Percentiles rank a stretch among this genome's conserved stretches.
phyloP scores from a whole-genome alignment of 2,329 filamentous ascomycete species.

The Alternaria atra region DNA sequence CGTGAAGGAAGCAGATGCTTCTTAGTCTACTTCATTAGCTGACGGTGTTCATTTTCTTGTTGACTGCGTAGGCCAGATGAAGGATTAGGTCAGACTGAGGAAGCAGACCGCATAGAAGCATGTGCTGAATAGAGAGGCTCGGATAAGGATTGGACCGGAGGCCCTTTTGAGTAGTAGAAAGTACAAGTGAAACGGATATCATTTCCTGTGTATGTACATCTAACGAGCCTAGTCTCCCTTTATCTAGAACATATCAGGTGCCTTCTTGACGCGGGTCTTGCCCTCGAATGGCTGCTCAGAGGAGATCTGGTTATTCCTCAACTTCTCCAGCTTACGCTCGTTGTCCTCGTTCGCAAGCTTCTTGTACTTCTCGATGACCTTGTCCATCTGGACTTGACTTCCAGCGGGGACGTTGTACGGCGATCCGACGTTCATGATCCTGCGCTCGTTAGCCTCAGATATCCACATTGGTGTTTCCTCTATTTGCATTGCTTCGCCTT shows the following conservation, averaged over 20 bases:
- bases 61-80: too few species aligned
- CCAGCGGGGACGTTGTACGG: conserved; percentile 72
- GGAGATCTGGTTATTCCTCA: conserved; percentile 44
- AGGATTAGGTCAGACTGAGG: too few species aligned
- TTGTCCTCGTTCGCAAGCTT: conserved; percentile 65
- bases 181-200: conserved; percentile 23
- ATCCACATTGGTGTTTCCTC: not conserved
- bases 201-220: conserved; percentile 35
- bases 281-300: conserved; percentile 43
- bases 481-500: not conserved
- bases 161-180: not conserved
- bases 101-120: too few species aligned
- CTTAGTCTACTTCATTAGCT: too few species aligned
- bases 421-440: conserved; percentile 69
- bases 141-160: too few species aligned
- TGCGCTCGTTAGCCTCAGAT: conserved; percentile 46
- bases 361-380: conserved; percentile 70
- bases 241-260: conserved; percentile 26
- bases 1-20: too few species aligned
- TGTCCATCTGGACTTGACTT: conserved; percentile 65
- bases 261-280: conserved; percentile 34
- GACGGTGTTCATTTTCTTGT: too few species aligned
- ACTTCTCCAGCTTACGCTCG: conserved; percentile 61
- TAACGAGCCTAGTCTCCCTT: not conserved
- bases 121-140: too few species aligned